Percentiles rank a stretch among this genome's conserved stretches.
phyloP scores from a whole-genome alignment of 2,329 filamentous ascomycete genomes.

The Tolypocladium pustulatum region DNA sequence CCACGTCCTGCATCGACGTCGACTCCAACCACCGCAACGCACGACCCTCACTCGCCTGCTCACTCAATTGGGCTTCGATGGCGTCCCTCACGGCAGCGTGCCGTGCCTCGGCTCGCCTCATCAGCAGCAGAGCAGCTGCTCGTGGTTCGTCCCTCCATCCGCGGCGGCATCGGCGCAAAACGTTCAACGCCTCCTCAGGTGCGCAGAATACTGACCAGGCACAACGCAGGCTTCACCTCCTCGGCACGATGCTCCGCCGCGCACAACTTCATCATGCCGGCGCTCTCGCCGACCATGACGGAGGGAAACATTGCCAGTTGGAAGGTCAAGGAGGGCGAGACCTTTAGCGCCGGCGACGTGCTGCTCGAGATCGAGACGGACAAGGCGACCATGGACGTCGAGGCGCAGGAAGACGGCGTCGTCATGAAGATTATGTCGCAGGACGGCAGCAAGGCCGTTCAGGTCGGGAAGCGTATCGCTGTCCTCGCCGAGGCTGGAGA shows the following conservation, averaged over 20 bases:
- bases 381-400: conserved; percentile 91
- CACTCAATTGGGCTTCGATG: conserved; percentile 35
- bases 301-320: conserved; percentile 80
- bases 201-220: not conserved
- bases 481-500: conserved; percentile 75
- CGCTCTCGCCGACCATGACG: conserved; percentile 86
- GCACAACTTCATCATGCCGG: conserved; percentile 85
- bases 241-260: conserved; percentile 57
- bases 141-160: conserved; percentile 40
- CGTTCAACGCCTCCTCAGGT: not conserved
- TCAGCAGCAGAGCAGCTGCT: conserved; percentile 33
- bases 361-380: conserved; percentile 89
- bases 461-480: conserved; percentile 72
- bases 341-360: conserved; percentile 74
- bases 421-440: conserved; percentile 70
- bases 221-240: conserved; percentile 50
- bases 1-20: conserved; percentile 6
- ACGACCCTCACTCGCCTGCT: conserved; percentile 6
- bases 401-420: conserved; percentile 82
- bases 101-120: conserved; percentile 52
- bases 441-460: conserved; percentile 65
- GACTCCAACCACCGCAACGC: not conserved
- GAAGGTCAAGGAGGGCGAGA: conserved; percentile 81
- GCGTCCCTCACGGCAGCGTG: conserved; percentile 55
- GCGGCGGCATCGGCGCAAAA: not conserved